Evolutionary conservation across 768 basidiomycete species (phyloP).

Genomic region (Strobilomyces confusus): DNA sequence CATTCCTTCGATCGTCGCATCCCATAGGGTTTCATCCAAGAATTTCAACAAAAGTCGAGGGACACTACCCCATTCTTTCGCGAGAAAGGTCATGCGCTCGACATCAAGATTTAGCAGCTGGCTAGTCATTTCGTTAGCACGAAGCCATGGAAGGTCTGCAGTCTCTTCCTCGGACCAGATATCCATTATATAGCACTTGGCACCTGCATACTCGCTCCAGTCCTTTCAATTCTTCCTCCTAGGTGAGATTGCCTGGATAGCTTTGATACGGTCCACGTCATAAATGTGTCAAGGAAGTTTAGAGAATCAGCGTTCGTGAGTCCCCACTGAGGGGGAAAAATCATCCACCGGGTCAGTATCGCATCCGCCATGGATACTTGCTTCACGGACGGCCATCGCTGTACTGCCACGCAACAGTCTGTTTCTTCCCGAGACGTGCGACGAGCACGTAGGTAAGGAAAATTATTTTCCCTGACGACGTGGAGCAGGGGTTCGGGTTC

Average conservation of each 20-base stretch:
- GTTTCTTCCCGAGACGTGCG: not conserved
- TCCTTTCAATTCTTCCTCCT: not conserved
- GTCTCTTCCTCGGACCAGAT: slow-evolving; percentile 1
- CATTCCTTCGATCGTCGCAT: not conserved
- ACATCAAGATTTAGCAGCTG: not conserved
- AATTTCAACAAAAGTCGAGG: not conserved
- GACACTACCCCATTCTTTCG: not conserved
- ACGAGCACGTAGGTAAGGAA: not conserved
- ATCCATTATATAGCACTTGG: not conserved
- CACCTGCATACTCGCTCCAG: not conserved
- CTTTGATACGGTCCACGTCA: not conserved
- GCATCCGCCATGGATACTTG: rapidly evolving
- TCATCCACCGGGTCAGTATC: not conserved
- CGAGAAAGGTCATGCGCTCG: not conserved
- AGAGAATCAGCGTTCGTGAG: slow-evolving; percentile 1
- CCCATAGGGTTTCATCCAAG: not conserved
- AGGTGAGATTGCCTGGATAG: not conserved
- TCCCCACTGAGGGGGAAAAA: not conserved
- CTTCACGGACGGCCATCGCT: not conserved
- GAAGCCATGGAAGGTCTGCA: not conserved
- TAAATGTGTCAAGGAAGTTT: too few species aligned
- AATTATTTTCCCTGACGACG: not conserved
- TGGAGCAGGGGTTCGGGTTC: too few species aligned
- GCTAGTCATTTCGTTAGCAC: too few species aligned
- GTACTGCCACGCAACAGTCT: not conserved